Evolutionary conservation across 208 protist genomes (phyloP), one percentile per base, ranked within the genome.

Genomic region (Novymonas esmeraldas): DNA sequence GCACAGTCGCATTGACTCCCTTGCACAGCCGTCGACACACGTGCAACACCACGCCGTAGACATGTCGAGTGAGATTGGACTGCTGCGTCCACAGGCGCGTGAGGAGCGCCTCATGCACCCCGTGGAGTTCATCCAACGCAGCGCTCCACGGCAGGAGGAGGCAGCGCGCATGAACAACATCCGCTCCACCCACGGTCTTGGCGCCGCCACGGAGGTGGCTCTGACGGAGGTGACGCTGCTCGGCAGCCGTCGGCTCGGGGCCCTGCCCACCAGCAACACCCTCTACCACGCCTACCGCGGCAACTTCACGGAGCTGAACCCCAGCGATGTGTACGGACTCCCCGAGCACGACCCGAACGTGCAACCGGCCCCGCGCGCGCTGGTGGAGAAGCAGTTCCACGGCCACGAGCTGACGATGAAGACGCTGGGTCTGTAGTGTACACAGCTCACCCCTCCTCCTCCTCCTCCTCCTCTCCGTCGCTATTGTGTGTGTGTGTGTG

Each of bases 341-440:
- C 79, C 78, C 38, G 85, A 96, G 81, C 76, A 96, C 70, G 73
- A 94, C 60, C 89, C 91, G 24, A 89, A 85, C 29, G 85, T 96
- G 60, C 91, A 96, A 77, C 91, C 91, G 9, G 83, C 87, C 13
- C 87, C 91, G 16, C 86, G 89, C 29, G 81, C 82, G 2, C 46
- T 96, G 10, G 87, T 79, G 24, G 91, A 96, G 74, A 73, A 82
- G 48, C 58, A 73, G 28, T 74, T 96, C 14, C 88, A 96, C 73
- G 91, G 91, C 36, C 74, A 85, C 56, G 91, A 96, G 73, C 78
- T 96, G 54, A 91, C 88, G 14, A 81, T 92, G 80, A 94, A 94
- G 74, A 90, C 84, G 56, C 55, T 96, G 50, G 82, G 86, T 44
- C 39, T 92, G 65, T 86, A 44, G n/a, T n/a, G n/a, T n/a, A n/a